Evolutionary conservation across 169 alveolate genomes (phyloP).

Genomic region (Sarcocystis neurona): DNA sequence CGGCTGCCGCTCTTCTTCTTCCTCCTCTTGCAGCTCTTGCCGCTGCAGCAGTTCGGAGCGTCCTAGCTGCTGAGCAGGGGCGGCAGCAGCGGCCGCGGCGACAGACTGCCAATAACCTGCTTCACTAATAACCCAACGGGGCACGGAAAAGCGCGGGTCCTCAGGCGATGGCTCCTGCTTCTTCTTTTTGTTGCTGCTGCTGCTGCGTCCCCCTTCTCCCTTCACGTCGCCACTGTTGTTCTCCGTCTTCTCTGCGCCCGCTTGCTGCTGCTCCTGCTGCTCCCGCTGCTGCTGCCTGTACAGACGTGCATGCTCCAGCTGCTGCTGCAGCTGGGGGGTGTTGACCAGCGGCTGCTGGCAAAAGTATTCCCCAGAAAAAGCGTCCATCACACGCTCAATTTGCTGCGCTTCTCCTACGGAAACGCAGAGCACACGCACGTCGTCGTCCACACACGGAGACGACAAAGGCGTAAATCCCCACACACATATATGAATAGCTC

Average conservation of each 20-base stretch:
- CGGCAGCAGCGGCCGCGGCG: no score
- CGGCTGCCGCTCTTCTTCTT: slow-evolving; percentile 15
- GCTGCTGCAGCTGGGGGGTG: slow-evolving; percentile 8
- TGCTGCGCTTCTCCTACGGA: slow-evolving; percentile 83
- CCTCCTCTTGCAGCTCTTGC: slow-evolving; percentile 1
- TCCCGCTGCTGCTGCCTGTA: neutral
- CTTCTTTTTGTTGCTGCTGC: neutral
- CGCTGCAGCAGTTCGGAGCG: no score
- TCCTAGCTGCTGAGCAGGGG: no score
- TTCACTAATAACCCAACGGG: slow-evolving; percentile 27
- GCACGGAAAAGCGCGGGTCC: slow-evolving; percentile 10
- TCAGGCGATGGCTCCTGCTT: neutral
- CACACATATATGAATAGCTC: neutral
- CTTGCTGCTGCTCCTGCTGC: neutral
- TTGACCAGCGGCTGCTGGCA: slow-evolving; percentile 63
- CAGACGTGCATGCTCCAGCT: slow-evolving; percentile 33
- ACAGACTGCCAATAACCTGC: slow-evolving; percentile 1
- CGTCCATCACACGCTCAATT: slow-evolving; percentile 89
- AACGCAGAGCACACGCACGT: no score
- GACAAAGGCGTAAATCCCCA: neutral
- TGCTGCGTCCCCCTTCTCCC: neutral
- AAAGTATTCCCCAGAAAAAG: slow-evolving; percentile 81
- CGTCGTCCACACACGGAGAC: no score
- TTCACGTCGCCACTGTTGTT: no score
- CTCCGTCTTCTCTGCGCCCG: neutral